Evolutionary conservation across 345 rosid genomes (phyloP).

Genomic region (Erodium maritimum): DNA sequence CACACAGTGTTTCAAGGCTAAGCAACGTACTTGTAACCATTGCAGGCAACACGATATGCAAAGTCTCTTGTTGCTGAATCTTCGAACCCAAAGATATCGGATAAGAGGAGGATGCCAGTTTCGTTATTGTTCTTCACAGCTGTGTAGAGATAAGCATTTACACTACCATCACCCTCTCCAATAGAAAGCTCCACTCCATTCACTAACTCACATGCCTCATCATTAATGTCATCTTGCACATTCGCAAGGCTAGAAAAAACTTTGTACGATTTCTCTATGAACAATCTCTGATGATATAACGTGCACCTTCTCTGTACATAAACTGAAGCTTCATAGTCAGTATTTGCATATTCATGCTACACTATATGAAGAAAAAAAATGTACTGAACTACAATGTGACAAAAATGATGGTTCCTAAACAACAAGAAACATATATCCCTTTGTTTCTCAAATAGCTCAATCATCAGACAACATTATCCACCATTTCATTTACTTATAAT

Average conservation of each 20-base stretch:
- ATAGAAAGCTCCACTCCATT: slow-evolving; percentile 51
- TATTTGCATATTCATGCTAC: slow-evolving; percentile 4
- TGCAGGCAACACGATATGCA: slow-evolving; percentile 82
- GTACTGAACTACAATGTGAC: too few species aligned
- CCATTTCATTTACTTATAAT: too few species aligned
- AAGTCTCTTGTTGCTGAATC: slow-evolving; percentile 75
- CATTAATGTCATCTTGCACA: slow-evolving; percentile 30
- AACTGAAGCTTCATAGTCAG: slow-evolving; percentile 42
- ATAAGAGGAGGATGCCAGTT: slow-evolving; percentile 53
- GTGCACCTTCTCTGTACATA: slow-evolving; percentile 33
- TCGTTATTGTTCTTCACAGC: slow-evolving; percentile 85
- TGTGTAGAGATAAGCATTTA: slow-evolving; percentile 54
- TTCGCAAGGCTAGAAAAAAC: slow-evolving; percentile 23
- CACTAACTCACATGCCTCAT: slow-evolving; percentile 72
- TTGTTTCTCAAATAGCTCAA: too few species aligned
- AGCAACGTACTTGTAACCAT: slow-evolving; percentile 64
- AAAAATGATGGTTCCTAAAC: too few species aligned
- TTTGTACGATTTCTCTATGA: slow-evolving; percentile 2
- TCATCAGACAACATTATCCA: too few species aligned
- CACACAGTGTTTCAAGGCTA: slow-evolving; percentile 3
- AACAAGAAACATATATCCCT: too few species aligned
- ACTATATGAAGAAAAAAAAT: background rate
- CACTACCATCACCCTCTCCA: slow-evolving; percentile 40
- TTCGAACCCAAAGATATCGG: slow-evolving; percentile 72
- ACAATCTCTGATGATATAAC: slow-evolving; percentile 12